Conservation (phyloP, 495 filamentous ascomycete species). For the Annulohypoxylon moriforme region DNA sequence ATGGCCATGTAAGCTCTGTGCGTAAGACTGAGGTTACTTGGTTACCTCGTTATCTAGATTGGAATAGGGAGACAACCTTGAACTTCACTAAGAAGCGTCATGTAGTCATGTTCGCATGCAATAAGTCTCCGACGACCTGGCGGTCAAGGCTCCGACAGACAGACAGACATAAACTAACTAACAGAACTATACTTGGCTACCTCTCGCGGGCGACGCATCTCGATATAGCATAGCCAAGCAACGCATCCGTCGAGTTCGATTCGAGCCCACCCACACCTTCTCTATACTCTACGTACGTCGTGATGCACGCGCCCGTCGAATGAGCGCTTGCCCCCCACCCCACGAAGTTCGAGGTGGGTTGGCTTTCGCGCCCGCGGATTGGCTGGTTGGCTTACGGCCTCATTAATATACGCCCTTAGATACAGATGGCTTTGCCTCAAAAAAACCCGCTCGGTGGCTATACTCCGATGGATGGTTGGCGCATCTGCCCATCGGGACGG, state of each 20-base stretch:
- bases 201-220: conserved; percentile 6
- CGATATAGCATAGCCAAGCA: conserved; percentile 25
- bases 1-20: not conserved
- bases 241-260: conserved; percentile 12
- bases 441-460: conserved; percentile 27
- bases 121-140: conserved; percentile 1
- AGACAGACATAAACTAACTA: not conserved
- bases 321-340: conserved; percentile 25
- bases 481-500: conserved; percentile 25
- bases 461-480: conserved; percentile 38
- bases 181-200: not conserved
- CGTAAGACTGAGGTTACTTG: conserved; percentile 18
- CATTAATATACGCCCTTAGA: conserved; percentile 13
- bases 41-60: not conserved
- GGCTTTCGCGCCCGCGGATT: conserved; percentile 26
- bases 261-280: not conserved
- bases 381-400: conserved; percentile 16
- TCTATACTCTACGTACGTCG: conserved; percentile 7
- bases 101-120: not conserved
- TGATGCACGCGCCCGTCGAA: conserved; percentile 32
- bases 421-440: conserved; percentile 8
- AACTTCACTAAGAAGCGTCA: not conserved
- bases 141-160: conserved; percentile 4
- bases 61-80: not conserved
- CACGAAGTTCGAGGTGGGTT: conserved; percentile 14